Conservation (phyloP, 768 basidiomycete species). For the Tylopilus balloui region DNA sequence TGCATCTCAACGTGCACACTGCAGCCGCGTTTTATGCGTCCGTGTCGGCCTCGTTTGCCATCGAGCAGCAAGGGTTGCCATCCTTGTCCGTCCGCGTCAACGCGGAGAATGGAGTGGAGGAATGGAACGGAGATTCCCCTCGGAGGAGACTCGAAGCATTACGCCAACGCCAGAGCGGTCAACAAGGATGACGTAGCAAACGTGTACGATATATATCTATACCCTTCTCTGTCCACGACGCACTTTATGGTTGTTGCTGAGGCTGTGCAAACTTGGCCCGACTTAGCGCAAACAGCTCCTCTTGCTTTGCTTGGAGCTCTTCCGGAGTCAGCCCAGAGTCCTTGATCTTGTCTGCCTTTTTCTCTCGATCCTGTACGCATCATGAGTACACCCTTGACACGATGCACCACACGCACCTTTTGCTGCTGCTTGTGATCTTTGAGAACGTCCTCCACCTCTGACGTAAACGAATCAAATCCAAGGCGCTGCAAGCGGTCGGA, state of each 20-base stretch:
- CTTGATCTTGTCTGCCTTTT: conserved; percentile 87
- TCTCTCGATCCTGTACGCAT: conserved; percentile 69
- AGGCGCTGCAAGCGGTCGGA: conserved; percentile 54
- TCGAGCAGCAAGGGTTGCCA: conserved; percentile 82
- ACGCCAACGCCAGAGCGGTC: conserved; percentile 36
- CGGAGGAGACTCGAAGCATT: conserved; percentile 51
- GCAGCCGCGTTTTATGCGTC: conserved; percentile 70
- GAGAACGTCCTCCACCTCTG: conserved; percentile 87
- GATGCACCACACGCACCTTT: conserved; percentile 53
- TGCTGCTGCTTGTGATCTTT: conserved; percentile 96
- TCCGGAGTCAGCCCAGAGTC: conserved; percentile 88
- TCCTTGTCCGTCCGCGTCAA: conserved; percentile 31
- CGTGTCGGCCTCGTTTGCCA: conserved; percentile 75
- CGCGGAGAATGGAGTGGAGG: conserved; percentile 27
- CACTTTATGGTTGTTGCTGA: conserved; percentile 36
- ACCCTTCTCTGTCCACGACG: conserved; percentile 4
- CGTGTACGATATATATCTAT: conserved; percentile 23
- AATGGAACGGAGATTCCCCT: conserved; percentile 75
- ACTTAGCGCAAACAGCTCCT: conserved; percentile 89
- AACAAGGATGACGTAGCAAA: conserved; percentile 32
- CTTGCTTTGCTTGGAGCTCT: conserved; percentile 83
- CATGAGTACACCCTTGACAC: conserved; percentile 2
- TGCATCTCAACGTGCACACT: conserved; percentile 15
- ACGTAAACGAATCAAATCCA: conserved; percentile 87
- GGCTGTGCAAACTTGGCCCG: conserved; percentile 71